Base-by-base conservation (phyloP, 2,329 filamentous ascomycete species). In the Hypoxylon sp. region DNA sequence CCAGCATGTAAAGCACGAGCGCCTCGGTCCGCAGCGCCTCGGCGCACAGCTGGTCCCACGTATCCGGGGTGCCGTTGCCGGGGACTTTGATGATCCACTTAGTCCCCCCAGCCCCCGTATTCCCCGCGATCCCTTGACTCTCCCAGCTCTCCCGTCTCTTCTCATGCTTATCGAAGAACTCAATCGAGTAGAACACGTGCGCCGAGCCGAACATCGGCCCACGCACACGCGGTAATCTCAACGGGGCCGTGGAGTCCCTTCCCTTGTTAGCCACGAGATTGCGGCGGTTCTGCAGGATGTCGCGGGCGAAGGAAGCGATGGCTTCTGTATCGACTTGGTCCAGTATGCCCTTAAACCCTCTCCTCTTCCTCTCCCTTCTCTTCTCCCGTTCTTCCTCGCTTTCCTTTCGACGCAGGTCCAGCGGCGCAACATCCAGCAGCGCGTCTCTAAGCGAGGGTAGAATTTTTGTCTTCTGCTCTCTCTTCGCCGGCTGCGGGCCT, bases 71-170 rank as follows among this genome's bases (percentile, higher is more conserved):
- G 14, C 69, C 70, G 9, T 66, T 61, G 29, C 55, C 52, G 0
- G 75, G 75, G 26, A 77, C 73, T 69, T 77, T 76, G 47, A 73
- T 54, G 6, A 75, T 60, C 74, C 75, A 77, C 47, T 61, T 69
- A 13, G 63, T 57, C 6, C 35, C 5, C 14, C 13, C 17, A 17
- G 3, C 6, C 4, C 17, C 17, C 8, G 1, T 10, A 44, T 1
- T 44, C 6, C 17, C 39, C 6, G 5, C 6, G 10, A 2, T n/a
- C n/a, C 8, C n/a, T 5, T 17, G 9, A 9, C 24, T 31, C 26
- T 60, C 50, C 3, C 17, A 19, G 13, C 5, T 10, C 5, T 42
- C 37, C 5, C n/a, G 5, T 17, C 3, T 22, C 3, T 19, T 22
- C 17, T 22, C 39, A 3, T 47, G 52, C 13, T 42, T 33, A 19